Conservation (phyloP, 345 rosid genomes). For the Isatis tinctoria region DNA sequence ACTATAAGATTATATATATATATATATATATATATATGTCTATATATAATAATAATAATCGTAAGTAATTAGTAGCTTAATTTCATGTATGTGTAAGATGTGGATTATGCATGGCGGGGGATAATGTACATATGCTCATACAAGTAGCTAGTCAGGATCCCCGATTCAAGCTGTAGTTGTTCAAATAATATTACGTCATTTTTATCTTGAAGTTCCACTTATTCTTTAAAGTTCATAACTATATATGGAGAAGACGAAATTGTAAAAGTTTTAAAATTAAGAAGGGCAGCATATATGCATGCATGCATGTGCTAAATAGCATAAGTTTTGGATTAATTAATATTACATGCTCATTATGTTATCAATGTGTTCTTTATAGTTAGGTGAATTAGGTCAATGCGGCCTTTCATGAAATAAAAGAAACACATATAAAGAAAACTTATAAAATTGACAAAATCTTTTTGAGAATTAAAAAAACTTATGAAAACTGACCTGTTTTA, state of each 20-base stretch:
- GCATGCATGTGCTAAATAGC: no score
- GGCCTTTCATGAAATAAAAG: conserved; percentile 16
- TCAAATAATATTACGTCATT: no score
- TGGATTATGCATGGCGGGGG: conserved; percentile 11
- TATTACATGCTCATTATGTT: neutral
- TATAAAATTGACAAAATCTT: no score
- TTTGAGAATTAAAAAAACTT: neutral
- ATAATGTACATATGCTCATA: conserved; percentile 6
- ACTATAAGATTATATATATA: conserved; percentile 1
- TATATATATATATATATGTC: neutral
- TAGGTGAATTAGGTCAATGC: conserved; percentile 30
- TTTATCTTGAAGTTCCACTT: neutral
- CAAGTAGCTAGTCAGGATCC: no score
- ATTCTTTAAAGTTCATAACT: no score
- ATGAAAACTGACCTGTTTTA: conserved; percentile 4
- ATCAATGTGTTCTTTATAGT: neutral
- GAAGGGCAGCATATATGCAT: no score
- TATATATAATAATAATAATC: neutral
- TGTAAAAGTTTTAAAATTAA: no score
- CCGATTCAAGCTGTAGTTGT: no score
- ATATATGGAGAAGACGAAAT: no score
- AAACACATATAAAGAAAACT: neutral
- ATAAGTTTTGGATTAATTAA: neutral
- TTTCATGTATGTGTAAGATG: conserved; percentile 25
- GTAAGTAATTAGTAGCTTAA: neutral